These are phyloP conservation scores for Madurella mycetomatis DNA, from an alignment of 2,329 filamentous ascomycete genomes.

Conservation along the genomic window DNA sequence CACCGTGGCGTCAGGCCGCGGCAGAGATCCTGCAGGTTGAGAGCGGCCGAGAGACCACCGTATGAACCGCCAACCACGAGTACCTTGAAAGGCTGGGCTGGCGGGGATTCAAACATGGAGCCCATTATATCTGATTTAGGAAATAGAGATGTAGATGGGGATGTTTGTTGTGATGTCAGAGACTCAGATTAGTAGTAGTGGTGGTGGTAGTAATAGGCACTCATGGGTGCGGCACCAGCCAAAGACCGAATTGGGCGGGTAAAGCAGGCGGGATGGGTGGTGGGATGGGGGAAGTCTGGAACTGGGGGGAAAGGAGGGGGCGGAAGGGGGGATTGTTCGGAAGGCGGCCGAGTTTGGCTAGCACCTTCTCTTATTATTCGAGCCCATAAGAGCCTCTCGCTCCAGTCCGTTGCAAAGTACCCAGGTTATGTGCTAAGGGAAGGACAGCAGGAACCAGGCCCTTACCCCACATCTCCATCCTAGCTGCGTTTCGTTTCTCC, in stretches of 20 bases:
- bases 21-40: conserved; percentile 64
- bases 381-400: background rate
- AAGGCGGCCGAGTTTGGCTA: background rate
- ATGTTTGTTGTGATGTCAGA: background rate
- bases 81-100: conserved; percentile 44
- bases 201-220: too few species aligned
- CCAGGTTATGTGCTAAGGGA: too few species aligned
- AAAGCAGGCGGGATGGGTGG: background rate
- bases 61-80: conserved; percentile 70
- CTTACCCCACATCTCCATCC: background rate
- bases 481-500: background rate
- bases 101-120: conserved; percentile 7
- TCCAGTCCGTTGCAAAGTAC: too few species aligned
- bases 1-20: conserved; percentile 51
- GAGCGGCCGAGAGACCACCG: conserved; percentile 60
- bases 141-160: too few species aligned
- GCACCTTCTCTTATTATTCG: background rate
- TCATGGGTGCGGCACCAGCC: too few species aligned
- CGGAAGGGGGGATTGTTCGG: background rate
- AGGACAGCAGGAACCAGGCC: too few species aligned
- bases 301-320: too few species aligned
- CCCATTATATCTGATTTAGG: conserved; percentile 14
- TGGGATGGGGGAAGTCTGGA: background rate
- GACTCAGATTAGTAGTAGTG: background rate
- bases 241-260: too few species aligned